Evolutionary conservation across 305 asterid species (phyloP).

Genomic region (Galium porrigens): DNA sequence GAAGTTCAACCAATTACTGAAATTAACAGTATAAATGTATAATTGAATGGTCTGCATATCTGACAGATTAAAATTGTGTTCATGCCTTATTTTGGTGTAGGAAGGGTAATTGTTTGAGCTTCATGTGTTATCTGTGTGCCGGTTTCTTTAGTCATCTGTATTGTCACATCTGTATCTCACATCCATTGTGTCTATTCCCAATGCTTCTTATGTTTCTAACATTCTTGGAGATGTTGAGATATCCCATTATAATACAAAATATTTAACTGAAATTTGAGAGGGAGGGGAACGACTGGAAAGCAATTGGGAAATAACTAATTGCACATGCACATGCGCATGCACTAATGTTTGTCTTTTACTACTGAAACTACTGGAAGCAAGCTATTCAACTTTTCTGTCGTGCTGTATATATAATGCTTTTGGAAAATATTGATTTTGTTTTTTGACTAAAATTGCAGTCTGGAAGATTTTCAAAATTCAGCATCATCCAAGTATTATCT

Average conservation of each 20-base stretch:
- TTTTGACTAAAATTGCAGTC: slow-evolving; percentile 39
- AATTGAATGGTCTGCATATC: neutral
- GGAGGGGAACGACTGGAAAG: neutral
- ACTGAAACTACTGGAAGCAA: neutral
- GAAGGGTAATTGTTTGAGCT: neutral
- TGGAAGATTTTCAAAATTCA: slow-evolving; percentile 39
- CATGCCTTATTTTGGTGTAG: neutral
- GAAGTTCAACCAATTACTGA: neutral
- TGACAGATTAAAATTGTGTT: neutral
- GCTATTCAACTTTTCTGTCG: neutral
- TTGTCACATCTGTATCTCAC: neutral
- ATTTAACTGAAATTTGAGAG: neutral
- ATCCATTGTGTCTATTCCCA: neutral
- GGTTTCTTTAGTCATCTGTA: neutral
- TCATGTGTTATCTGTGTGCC: neutral
- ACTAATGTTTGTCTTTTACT: neutral
- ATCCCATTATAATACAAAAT: neutral
- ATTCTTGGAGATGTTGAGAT: too few relatives aligned
- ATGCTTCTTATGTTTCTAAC: neutral
- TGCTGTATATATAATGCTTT: neutral
- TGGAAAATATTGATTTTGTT: slow-evolving; percentile 5
- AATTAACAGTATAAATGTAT: neutral
- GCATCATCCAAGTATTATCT: slow-evolving; percentile 40
- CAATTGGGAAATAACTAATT: neutral
- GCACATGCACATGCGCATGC: neutral